A percentile compares a stretch with the other conserved stretches of the same genome.
Evolutionary conservation across 805 yeast genomes (phyloP).

Genomic region (Candida anglica): DNA sequence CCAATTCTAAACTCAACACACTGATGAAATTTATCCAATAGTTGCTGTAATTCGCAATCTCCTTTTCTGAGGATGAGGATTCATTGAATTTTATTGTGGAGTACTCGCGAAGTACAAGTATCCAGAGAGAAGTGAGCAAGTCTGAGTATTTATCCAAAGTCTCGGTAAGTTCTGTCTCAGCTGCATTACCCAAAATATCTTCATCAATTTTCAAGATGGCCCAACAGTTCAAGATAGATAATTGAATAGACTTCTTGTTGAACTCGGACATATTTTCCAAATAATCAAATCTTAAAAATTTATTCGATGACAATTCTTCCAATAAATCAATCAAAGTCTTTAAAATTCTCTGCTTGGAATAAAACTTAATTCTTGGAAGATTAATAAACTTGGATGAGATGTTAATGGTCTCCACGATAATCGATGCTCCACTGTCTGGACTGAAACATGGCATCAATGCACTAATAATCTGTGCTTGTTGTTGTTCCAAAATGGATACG

Average conservation of each 20-base stretch:
- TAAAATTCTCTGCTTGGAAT: constrained; percentile 48
- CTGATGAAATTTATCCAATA: constrained; percentile 78
- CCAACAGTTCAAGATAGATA: constrained; percentile 70
- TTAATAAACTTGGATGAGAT: constrained; percentile 73
- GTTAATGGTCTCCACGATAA: constrained; percentile 73
- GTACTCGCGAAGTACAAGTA: constrained; percentile 67
- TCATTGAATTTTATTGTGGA: constrained; percentile 59
- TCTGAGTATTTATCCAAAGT: constrained; percentile 55
- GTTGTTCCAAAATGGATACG: constrained; percentile 76
- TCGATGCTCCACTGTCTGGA: constrained; percentile 63
- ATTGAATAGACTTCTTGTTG: constrained; percentile 49
- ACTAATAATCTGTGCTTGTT: constrained; percentile 89
- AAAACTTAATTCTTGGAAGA: constrained; percentile 39
- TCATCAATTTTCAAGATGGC: constrained; percentile 47
- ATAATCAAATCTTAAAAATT: constrained; percentile 51
- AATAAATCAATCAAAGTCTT: constrained; percentile 63
- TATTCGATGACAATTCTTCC: constrained; percentile 48
- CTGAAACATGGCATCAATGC: constrained; percentile 86
- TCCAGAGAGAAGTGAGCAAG: constrained; percentile 74
- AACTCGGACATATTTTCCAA: constrained; percentile 43
- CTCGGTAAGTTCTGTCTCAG: constrained; percentile 43
- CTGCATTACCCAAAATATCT: constrained; percentile 20
- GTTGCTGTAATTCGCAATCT: constrained; percentile 44
- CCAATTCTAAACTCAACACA: constrained; percentile 58
- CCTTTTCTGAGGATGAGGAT: constrained; percentile 37